phyloP scores from a whole-genome alignment of 1,284 basidiomycete species.

The Fomitopsis betulina region DNA sequence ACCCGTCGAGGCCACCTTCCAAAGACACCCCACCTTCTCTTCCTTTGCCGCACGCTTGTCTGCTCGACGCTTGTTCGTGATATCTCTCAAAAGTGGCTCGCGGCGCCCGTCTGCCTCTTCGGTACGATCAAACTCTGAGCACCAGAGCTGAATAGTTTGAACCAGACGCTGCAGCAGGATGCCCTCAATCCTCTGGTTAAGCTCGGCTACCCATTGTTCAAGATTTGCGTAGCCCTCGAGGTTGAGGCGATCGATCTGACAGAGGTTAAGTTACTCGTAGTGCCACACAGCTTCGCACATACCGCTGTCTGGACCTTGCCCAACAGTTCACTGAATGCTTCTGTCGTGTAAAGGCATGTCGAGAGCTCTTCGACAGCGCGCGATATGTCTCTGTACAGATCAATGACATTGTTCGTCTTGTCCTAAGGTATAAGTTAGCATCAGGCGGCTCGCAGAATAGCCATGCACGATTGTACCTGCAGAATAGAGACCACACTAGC shows the following conservation, averaged over 20 bases:
- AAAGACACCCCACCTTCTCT: constrained; percentile 53
- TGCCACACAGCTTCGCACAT: constrained; percentile 9
- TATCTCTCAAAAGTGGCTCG: constrained; percentile 47
- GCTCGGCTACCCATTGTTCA: constrained; percentile 91
- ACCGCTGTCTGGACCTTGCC: constrained; percentile 84
- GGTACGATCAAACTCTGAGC: constrained; percentile 73
- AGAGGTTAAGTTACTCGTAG: background rate
- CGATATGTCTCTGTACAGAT: constrained; percentile 84
- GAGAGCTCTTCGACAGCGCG: constrained; percentile 83
- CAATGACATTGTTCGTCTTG: constrained; percentile 92
- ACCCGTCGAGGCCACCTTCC: background rate
- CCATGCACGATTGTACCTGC: constrained; percentile 45
- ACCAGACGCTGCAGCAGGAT: constrained; percentile 79
- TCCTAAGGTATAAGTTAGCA: constrained; percentile 47
- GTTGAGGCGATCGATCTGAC: constrained; percentile 88
- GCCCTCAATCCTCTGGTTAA: constrained; percentile 84
- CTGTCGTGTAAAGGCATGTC: constrained; percentile 80
- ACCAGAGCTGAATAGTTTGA: constrained; percentile 86
- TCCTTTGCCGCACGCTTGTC: constrained; percentile 62
- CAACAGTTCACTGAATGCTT: constrained; percentile 79
- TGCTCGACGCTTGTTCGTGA: constrained; percentile 54
- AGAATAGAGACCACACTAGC: constrained; percentile 87
- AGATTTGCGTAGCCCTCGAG: constrained; percentile 96
- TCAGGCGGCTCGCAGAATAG: background rate
- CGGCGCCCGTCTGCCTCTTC: constrained; percentile 62